Evolutionary conservation across 345 rosid genomes (phyloP), one percentile per base, ranked within the genome.

Genomic region (Eutrema heterophyllum): DNA sequence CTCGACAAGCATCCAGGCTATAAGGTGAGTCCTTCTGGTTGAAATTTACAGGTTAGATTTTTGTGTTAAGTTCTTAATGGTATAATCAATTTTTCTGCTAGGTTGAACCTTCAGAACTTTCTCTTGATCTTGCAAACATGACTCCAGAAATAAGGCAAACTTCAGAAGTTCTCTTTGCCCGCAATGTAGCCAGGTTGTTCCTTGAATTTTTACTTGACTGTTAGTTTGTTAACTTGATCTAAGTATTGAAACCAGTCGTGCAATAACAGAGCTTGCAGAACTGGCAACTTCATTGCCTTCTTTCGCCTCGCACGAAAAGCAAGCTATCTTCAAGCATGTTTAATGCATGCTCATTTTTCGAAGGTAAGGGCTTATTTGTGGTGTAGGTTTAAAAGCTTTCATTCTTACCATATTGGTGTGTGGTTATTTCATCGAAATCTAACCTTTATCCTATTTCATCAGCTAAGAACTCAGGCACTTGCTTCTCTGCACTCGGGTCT

Each of bases 1-100:
- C 88, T 95, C 40, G 99, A 95, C 86, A 95, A 90, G 79, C 99
- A 95, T 88, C 99, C 99, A 48, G 99, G 99, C 68, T 95, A 95
- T 69, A 95, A 83, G 81, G 99, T 90, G 75, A 87, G 88, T 78
- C 35, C n/a, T 64, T 60, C 53, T 62, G 55, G 64, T 27, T 52
- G 61, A 18, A 69, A 63, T 67, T 70, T 55, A 46, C 39, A 5
- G 15, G 80, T 49, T 27, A 46, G 51, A 63, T 15, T 80, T 76
- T 75, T 32, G 16, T 70, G 52, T 48, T 12, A 24, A 15, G 51
- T 55, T 26, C 65, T 68, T 52, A 68, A 39, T 58, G 41, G 46
- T 56, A 60, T 60, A 70, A 46, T 67, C 35, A 77, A 70, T 60
- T 65, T 59, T 79, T 24, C 66, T 80, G 49, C 71, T 81, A 92